Evolutionary conservation across 306 rosid species (phyloP), one percentile per base, ranked within the genome.

Genomic region (Benincasa hispida): DNA sequence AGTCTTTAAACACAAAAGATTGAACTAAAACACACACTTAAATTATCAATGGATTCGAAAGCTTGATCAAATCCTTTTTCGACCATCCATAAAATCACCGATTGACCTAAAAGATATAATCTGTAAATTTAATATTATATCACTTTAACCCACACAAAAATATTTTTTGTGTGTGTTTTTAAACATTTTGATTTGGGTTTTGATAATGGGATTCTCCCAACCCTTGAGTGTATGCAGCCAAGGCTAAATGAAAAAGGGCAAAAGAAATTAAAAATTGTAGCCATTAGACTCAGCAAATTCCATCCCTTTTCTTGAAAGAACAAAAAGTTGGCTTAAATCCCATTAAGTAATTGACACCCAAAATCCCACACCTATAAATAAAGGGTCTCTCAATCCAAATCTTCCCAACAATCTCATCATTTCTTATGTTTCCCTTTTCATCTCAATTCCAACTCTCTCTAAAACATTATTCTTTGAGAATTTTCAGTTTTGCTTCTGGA

Each of bases 131-230:
- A n/a, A n/a, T n/a, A n/a, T n/a, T n/a, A n/a, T n/a, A n/a, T n/a
- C n/a, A n/a, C n/a, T n/a, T n/a, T n/a, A n/a, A n/a, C n/a, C n/a
- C n/a, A n/a, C n/a, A n/a, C n/a, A n/a, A n/a, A n/a, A n/a, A n/a
- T 34, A 34, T 32, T 32, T 32, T 32, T 32, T 32, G 3, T 32
- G 3, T 32, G 5, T 32, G 2, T 32, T 32, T 32, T 35, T 35
- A 37, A 68, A 3, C 21, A 42, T 3, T 69, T 45, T 21, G 28
- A 22, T 45, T 45, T 24, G 57, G 57, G 5, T 39, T 41, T 69
- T 24, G 75, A 25, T 69, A 69, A 69, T 69, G 75, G 75, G 75
- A 69, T 25, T 42, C 56, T 69, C 57, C 75, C 74, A 67, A 41
- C 74, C n/a, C 8, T 35, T n/a, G 24, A 6, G 12, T 61, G 67